Conservation (phyloP, 306 rosid species). For the Inga oerstediana region DNA sequence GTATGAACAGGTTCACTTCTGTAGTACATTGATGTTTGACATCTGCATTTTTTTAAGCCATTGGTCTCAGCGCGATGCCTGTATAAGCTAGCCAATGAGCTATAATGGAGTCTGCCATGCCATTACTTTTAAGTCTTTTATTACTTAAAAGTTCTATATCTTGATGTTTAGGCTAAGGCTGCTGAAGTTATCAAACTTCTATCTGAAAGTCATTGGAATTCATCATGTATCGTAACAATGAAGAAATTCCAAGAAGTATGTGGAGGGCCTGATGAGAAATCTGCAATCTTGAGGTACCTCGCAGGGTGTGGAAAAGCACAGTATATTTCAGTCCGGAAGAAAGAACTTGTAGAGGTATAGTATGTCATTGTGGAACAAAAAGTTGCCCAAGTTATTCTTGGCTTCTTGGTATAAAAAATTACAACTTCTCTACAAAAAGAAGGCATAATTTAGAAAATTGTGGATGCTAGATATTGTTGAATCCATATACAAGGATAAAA, state of each 20-base stretch:
- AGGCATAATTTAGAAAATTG: neutral
- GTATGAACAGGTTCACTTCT: slow-evolving; percentile 17
- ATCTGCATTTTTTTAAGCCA: neutral
- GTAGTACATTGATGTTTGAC: neutral
- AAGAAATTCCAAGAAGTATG: slow-evolving; percentile 68
- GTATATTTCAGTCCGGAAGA: slow-evolving; percentile 51
- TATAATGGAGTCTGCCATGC: slow-evolving; percentile 23
- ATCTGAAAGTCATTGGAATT: slow-evolving; percentile 75
- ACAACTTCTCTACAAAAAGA: neutral
- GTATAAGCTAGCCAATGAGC: slow-evolving; percentile 24
- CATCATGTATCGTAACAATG: slow-evolving; percentile 67
- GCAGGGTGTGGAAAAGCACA: slow-evolving; percentile 68
- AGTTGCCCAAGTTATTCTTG: slow-evolving; percentile 22
- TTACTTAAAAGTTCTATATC: slow-evolving; percentile 26
- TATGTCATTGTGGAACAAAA: neutral
- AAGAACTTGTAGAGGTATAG: slow-evolving; percentile 67
- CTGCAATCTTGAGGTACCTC: slow-evolving; percentile 68
- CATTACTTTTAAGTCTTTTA: slow-evolving; percentile 6
- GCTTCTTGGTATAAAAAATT: slow-evolving; percentile 12
- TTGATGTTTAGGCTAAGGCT: slow-evolving; percentile 63
- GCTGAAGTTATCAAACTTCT: slow-evolving; percentile 55
- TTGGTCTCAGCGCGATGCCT: slow-evolving; percentile 4
- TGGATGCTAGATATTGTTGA: neutral
- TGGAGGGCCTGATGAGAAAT: slow-evolving; percentile 66
- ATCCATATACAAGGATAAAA: neutral